A percentile compares a stretch with the other conserved stretches of the same genome.
These are phyloP conservation scores for Chimonanthus praecox DNA, from an alignment of 164 flowering plant genomes.

Conservation along the genomic window DNA sequence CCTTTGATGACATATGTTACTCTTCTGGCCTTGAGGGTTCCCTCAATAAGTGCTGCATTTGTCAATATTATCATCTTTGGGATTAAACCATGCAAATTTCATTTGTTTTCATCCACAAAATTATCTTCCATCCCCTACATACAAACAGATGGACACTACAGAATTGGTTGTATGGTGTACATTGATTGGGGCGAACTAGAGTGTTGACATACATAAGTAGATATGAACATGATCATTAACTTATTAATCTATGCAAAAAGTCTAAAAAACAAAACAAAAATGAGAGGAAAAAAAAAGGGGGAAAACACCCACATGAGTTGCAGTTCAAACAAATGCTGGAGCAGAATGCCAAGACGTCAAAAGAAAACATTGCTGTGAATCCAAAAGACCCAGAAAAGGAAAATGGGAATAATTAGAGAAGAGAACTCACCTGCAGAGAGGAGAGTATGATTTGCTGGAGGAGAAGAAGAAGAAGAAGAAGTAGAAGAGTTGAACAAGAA, in stretches of 20 bases:
- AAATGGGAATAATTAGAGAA: neutral
- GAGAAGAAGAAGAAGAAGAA: neutral
- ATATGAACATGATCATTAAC: neutral
- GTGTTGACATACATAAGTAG: no score
- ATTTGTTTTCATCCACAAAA: neutral
- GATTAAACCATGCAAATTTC: neutral
- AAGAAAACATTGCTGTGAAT: neutral
- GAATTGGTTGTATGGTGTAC: no score
- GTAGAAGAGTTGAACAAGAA: neutral
- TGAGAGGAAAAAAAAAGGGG: neutral
- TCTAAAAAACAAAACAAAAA: neutral
- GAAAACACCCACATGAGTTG: neutral
- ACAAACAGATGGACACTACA: neutral
- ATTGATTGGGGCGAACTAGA: no score
- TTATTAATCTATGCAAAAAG: neutral
- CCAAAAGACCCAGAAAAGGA: neutral
- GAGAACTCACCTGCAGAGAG: neutral
- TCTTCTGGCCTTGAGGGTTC: neutral
- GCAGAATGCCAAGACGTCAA: neutral
- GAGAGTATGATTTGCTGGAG: neutral
- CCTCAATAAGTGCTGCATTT: neutral
- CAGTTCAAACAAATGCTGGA: neutral
- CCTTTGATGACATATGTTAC: constrained; percentile 11
- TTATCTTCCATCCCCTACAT: neutral
- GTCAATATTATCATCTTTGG: neutral